Evolutionary conservation across 192 early-diverging fungal species (phyloP).

Genomic region (Coemansia sp.): DNA sequence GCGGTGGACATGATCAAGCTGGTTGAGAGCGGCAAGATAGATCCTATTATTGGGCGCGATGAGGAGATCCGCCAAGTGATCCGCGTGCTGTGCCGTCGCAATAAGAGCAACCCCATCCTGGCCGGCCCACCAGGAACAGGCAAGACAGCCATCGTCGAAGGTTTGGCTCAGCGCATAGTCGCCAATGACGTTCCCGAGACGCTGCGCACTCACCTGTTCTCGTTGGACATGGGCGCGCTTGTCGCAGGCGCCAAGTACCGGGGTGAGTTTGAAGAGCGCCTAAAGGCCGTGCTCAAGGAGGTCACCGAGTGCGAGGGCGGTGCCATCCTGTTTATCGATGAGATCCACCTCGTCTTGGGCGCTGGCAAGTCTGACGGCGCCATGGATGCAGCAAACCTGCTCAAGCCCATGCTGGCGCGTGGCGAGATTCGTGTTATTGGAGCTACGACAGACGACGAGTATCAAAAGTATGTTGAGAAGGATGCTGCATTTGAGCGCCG

Average conservation of each 20-base stretch:
- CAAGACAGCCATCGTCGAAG: slow-evolving; percentile 80
- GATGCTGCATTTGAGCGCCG: slow-evolving; percentile 80
- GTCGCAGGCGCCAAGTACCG: slow-evolving; percentile 58
- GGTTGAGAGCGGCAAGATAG: slow-evolving; percentile 73
- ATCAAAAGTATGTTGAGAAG: slow-evolving; percentile 88
- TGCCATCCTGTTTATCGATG: slow-evolving; percentile 79
- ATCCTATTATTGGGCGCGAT: slow-evolving; percentile 79
- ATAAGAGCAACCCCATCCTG: slow-evolving; percentile 75
- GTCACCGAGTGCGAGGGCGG: slow-evolving; percentile 70
- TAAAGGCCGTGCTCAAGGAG: slow-evolving; percentile 71
- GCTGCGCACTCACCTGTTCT: slow-evolving; percentile 70
- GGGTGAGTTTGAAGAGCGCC: slow-evolving; percentile 79
- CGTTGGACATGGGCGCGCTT: slow-evolving; percentile 65
- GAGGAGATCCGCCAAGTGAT: slow-evolving; percentile 73
- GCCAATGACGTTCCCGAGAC: slow-evolving; percentile 74
- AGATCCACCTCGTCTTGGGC: slow-evolving; percentile 73
- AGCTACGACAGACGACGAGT: slow-evolving; percentile 94
- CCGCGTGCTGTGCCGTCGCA: slow-evolving; percentile 72
- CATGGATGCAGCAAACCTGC: slow-evolving; percentile 75
- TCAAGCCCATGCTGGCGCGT: slow-evolving; percentile 78
- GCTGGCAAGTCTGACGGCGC: slow-evolving; percentile 72
- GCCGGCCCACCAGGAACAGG: slow-evolving; percentile 79
- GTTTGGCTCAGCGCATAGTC: slow-evolving; percentile 73
- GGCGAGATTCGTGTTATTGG: slow-evolving; percentile 93
- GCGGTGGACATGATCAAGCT: slow-evolving; percentile 73